A percentile compares a stretch with the other conserved stretches of the same genome.
phyloP scores from a whole-genome alignment of 768 basidiomycete species.

The Mycena maculata region DNA sequence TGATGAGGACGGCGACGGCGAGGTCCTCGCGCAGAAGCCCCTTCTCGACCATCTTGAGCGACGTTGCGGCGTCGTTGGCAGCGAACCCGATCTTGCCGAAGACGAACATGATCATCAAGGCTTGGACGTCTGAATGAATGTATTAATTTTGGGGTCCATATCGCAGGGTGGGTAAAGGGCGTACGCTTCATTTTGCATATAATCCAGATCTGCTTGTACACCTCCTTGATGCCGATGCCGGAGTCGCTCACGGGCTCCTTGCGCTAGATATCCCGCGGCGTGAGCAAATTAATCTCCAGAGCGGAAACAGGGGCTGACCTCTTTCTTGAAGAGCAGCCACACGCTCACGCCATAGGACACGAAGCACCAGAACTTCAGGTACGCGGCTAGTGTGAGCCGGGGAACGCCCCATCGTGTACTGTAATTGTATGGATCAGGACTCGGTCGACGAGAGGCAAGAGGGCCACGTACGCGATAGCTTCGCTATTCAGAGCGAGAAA shows the following conservation, averaged over 20 bases:
- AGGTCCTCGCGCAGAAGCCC: conserved; percentile 95
- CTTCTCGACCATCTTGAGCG: conserved; percentile 95
- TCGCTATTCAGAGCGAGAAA: conserved; percentile 97
- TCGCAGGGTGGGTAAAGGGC: conserved; percentile 40
- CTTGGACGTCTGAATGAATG: conserved; percentile 79
- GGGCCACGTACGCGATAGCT: conserved; percentile 76
- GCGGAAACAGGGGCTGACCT: conserved; percentile 60
- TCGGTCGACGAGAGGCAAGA: neutral
- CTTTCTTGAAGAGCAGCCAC: conserved; percentile 93
- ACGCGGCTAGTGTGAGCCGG: conserved; percentile 77
- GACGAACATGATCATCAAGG: conserved; percentile 85
- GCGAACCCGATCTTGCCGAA: conserved; percentile 96
- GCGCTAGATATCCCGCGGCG: conserved; percentile 59
- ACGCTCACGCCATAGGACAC: conserved; percentile 84
- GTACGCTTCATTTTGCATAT: conserved; percentile 91
- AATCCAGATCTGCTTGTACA: conserved; percentile 95
- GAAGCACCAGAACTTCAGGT: conserved; percentile 89
- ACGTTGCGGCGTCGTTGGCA: conserved; percentile 91
- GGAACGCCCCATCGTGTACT: conserved; percentile 84
- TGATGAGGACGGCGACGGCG: conserved; percentile 93
- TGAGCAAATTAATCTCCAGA: neutral
- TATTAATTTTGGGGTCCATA: neutral
- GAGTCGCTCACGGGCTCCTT: conserved; percentile 76
- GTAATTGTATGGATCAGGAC: neutral
- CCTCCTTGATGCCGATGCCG: conserved; percentile 89